Conservation (phyloP, 768 basidiomycete genomes). For the Gelatoporia subvermispora region DNA sequence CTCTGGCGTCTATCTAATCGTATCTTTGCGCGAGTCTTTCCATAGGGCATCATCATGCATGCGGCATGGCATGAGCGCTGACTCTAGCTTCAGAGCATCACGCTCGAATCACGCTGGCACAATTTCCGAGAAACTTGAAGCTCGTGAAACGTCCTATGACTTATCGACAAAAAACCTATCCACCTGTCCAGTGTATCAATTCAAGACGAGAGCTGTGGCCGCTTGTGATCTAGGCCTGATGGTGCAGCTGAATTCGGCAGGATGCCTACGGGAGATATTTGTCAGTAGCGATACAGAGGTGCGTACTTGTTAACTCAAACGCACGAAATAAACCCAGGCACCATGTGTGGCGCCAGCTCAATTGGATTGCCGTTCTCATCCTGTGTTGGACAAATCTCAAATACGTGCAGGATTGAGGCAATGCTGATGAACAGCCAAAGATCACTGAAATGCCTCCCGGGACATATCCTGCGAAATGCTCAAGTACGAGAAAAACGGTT, state of each 20-base stretch:
- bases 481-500: no score
- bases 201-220: conserved; percentile 6
- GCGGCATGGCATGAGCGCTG: no score
- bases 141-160: no score
- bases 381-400: conserved; percentile 6
- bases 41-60: neutral
- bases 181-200: no score
- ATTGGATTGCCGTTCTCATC: neutral
- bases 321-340: neutral
- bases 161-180: no score
- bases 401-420: conserved; percentile 13
- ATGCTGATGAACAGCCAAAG: conserved; percentile 15
- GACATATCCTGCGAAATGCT: conserved; percentile 7
- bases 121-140: no score
- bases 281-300: neutral
- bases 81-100: no score
- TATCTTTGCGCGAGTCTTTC: neutral
- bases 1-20: conserved; percentile 2
- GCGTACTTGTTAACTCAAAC: neutral
- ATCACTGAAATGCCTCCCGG: conserved; percentile 18
- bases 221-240: conserved; percentile 17
- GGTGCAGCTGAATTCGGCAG: conserved; percentile 18
- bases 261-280: conserved; percentile 10
- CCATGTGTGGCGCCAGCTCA: no score
- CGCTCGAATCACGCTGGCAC: no score